Percentiles rank a stretch among this genome's conserved stretches.
These are phyloP conservation scores for Ceratocystis albifundus DNA, from an alignment of 2,329 filamentous ascomycete species.

Conservation along the genomic window DNA sequence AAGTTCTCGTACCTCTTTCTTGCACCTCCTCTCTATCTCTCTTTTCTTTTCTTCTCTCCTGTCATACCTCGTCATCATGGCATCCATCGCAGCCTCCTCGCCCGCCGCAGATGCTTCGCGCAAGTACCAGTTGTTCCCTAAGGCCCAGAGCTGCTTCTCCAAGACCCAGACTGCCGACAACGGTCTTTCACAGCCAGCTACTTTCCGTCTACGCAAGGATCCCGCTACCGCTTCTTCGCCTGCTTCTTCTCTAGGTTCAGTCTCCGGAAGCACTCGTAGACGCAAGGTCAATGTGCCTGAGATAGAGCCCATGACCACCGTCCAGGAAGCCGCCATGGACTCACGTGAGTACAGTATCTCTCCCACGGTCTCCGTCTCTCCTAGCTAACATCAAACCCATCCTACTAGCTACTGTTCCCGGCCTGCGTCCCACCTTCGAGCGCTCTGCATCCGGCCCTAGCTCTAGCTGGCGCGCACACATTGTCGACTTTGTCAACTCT, in stretches of 20 bases:
- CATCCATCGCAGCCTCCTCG: slow-evolving; percentile 1
- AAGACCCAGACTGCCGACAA: slow-evolving; percentile 31
- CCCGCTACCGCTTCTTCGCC: slow-evolving; percentile 37
- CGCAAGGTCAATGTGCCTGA: slow-evolving; percentile 55
- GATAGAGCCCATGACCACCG: slow-evolving; percentile 55
- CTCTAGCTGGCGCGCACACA: slow-evolving; percentile 15
- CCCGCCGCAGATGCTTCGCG: slow-evolving; percentile 27
- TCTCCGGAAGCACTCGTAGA: slow-evolving; percentile 39
- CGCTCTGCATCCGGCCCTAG: slow-evolving; percentile 42
- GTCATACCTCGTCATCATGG: neutral
- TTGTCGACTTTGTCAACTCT: slow-evolving; percentile 14
- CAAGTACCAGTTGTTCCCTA: slow-evolving; percentile 52
- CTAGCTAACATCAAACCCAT: slow-evolving; percentile 7
- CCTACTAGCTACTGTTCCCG: slow-evolving; percentile 52
- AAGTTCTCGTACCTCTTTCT: neutral
- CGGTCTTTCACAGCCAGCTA: slow-evolving; percentile 31
- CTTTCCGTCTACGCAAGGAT: slow-evolving; percentile 41
- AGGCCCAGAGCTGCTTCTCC: slow-evolving; percentile 29
- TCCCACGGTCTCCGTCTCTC: neutral
- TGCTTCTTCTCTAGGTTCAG: slow-evolving; percentile 35
- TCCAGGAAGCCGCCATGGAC: slow-evolving; percentile 56
- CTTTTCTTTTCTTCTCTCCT: neutral
- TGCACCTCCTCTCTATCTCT: neutral
- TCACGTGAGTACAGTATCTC: slow-evolving; percentile 44
- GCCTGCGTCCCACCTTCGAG: slow-evolving; percentile 52